These are phyloP conservation scores for Coniochaeta hoffmannii DNA, from an alignment of 2,329 filamentous ascomycete genomes.

Conservation along the genomic window DNA sequence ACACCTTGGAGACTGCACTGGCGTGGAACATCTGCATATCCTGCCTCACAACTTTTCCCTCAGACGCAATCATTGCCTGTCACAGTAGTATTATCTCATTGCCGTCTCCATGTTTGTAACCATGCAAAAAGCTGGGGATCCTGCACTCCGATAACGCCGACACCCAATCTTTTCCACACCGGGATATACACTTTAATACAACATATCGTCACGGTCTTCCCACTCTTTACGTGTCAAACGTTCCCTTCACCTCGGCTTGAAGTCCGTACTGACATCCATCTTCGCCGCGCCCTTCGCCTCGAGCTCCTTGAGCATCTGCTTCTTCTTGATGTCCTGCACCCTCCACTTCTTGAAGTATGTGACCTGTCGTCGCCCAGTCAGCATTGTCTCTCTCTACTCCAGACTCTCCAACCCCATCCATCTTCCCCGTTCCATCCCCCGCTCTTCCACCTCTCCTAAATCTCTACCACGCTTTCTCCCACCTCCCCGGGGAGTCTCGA, in stretches of 20 bases:
- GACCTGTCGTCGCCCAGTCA: conserved; percentile 45
- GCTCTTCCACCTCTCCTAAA: too few species aligned
- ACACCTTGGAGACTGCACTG: conserved; percentile 5
- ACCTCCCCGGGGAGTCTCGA: too few species aligned
- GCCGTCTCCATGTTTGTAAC: too few species aligned
- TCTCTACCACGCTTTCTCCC: too few species aligned
- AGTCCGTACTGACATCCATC: conserved; percentile 33
- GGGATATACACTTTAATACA: background rate
- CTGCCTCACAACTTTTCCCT: background rate
- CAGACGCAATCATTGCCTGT: background rate
- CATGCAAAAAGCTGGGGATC: too few species aligned
- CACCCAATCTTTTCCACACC: background rate
- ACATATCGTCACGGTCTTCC: background rate
- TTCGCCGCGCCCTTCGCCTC: conserved; percentile 63
- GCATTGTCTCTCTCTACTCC: background rate
- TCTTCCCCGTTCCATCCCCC: background rate
- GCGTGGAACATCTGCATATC: conserved; percentile 3
- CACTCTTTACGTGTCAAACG: background rate
- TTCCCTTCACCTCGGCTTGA: conserved; percentile 8
- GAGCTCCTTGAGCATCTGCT: conserved; percentile 68
- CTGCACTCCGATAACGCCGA: background rate
- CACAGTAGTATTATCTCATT: too few species aligned
- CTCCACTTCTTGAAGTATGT: conserved; percentile 97
- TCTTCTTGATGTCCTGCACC: conserved; percentile 85
- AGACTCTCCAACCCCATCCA: background rate